Conservation (phyloP, 345 rosid genomes). For the Sonneratia caseolaris region DNA sequence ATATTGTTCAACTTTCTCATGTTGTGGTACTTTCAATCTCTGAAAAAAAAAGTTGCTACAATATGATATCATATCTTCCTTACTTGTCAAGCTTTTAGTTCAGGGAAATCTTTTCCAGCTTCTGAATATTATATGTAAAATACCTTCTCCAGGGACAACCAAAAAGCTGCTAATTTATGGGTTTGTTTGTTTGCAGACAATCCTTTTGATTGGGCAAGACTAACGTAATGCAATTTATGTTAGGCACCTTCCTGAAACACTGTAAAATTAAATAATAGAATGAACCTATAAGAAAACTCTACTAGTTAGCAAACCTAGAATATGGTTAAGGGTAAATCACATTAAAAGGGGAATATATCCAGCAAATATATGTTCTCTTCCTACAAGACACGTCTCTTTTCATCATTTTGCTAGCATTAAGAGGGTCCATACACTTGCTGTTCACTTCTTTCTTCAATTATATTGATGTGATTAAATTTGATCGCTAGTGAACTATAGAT, state of each 20-base stretch:
- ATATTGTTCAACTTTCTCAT: constrained; percentile 45
- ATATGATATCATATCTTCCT: background rate
- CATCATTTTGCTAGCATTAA: background rate
- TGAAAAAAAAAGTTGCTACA: background rate
- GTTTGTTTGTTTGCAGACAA: background rate
- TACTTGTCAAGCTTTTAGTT: background rate
- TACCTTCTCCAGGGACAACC: background rate
- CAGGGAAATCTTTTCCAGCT: background rate
- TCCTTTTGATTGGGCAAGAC: background rate
- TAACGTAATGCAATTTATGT: background rate
- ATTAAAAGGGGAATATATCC: background rate
- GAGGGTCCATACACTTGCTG: background rate
- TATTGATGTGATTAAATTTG: background rate
- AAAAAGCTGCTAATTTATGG: background rate
- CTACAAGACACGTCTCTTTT: background rate
- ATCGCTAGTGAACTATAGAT: background rate
- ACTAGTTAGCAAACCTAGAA: background rate
- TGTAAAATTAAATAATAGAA: background rate
- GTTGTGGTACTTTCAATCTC: constrained; percentile 36
- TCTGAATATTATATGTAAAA: background rate
- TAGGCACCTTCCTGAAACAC: background rate
- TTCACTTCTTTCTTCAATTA: background rate
- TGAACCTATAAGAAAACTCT: background rate
- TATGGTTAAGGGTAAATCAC: background rate
- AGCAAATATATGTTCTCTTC: background rate